A percentile compares a stretch with the other conserved stretches of the same genome.
phyloP scores from a whole-genome alignment of 331 rosid genomes.

The Quercus lobata region DNA sequence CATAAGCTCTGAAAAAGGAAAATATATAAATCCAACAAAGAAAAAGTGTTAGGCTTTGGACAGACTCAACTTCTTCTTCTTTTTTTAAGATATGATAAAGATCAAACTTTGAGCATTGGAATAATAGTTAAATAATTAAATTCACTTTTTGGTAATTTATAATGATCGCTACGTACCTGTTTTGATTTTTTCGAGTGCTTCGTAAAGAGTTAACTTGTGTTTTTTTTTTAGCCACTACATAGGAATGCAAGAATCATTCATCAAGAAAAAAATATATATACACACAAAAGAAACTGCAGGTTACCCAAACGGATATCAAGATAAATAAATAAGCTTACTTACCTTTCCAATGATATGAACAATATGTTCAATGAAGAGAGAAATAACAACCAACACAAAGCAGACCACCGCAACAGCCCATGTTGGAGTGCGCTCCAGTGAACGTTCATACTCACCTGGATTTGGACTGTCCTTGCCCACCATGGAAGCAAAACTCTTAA shows the following conservation, averaged over 20 bases:
- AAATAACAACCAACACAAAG: slow-evolving; percentile 58
- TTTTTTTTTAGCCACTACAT: slow-evolving; percentile 63
- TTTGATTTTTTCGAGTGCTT: slow-evolving; percentile 84
- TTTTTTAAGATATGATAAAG: background rate
- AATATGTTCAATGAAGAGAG: slow-evolving; percentile 59
- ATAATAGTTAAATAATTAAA: too few relatives aligned
- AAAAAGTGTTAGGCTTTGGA: too few relatives aligned
- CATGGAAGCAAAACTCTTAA: background rate
- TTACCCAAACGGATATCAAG: background rate
- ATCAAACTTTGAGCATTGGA: background rate
- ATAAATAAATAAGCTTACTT: background rate
- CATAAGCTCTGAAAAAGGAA: slow-evolving; percentile 60
- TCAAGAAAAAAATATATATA: background rate
- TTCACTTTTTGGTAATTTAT: too few relatives aligned
- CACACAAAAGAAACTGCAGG: background rate
- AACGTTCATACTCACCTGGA: slow-evolving; percentile 29
- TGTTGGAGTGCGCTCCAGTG: slow-evolving; percentile 67
- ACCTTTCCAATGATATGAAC: slow-evolving; percentile 58
- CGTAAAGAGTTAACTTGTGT: slow-evolving; percentile 56
- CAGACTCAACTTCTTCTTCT: background rate
- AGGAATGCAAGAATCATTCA: background rate
- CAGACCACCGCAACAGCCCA: slow-evolving; percentile 94
- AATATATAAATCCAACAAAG: background rate
- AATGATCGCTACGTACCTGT: slow-evolving; percentile 40
- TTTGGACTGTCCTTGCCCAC: background rate